Conservation (phyloP, 306 rosid genomes). For the Lablab purpureus region DNA sequence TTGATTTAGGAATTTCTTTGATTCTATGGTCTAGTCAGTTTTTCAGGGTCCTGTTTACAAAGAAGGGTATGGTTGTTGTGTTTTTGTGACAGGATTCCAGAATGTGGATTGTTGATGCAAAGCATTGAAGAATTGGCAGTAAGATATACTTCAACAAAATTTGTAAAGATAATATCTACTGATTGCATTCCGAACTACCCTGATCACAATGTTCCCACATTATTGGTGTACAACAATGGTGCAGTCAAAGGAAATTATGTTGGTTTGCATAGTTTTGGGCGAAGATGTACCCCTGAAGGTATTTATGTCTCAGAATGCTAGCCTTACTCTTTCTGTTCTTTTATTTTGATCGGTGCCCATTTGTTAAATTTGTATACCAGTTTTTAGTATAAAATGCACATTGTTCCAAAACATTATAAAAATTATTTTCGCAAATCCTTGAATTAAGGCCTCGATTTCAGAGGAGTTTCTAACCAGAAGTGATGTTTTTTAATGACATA, state of each 20-base stretch:
- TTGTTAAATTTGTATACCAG: background rate
- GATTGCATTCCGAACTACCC: slow-evolving; percentile 98
- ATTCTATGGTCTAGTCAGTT: background rate
- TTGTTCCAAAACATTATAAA: background rate
- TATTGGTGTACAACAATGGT: slow-evolving; percentile 89
- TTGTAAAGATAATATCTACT: slow-evolving; percentile 92
- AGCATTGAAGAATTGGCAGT: slow-evolving; percentile 84
- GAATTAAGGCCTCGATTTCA: background rate
- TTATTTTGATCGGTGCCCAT: slow-evolving; percentile 14
- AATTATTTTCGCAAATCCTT: background rate
- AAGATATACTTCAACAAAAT: slow-evolving; percentile 84
- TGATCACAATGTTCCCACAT: slow-evolving; percentile 83
- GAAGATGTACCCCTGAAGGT: slow-evolving; percentile 98
- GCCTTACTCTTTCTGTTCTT: background rate
- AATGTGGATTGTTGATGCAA: slow-evolving; percentile 85
- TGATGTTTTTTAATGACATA: background rate
- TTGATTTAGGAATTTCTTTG: slow-evolving; percentile 2
- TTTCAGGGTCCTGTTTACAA: slow-evolving; percentile 1
- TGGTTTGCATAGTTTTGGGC: slow-evolving; percentile 79
- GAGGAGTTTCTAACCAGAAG: background rate
- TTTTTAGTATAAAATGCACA: background rate
- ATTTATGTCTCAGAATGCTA: slow-evolving; percentile 32
- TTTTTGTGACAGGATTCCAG: slow-evolving; percentile 63
- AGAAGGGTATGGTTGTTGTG: background rate
- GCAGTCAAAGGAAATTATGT: slow-evolving; percentile 91